A percentile compares a stretch with the other conserved stretches of the same genome.
phyloP scores from a whole-genome alignment of 768 basidiomycete genomes.

The Tricholoma hemisulphureum region DNA sequence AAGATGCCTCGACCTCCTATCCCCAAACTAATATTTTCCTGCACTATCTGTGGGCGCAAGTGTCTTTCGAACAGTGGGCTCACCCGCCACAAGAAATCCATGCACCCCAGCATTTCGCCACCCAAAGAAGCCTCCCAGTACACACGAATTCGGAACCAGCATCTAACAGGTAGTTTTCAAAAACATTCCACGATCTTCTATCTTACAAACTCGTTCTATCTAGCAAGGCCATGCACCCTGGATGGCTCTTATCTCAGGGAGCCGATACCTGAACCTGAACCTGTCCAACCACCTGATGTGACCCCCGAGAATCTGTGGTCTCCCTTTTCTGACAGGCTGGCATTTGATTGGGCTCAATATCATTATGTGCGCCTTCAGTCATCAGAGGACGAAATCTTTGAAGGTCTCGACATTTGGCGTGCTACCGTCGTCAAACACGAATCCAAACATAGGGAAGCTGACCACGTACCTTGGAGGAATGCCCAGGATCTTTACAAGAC shows the following conservation, averaged over 20 bases:
- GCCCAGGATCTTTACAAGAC: conserved; percentile 22
- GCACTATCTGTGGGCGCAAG: not conserved
- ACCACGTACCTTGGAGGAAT: not conserved
- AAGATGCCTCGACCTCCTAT: too few species aligned
- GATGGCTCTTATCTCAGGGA: conserved; percentile 1
- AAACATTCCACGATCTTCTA: not conserved
- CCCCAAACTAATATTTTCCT: not conserved
- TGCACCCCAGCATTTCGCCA: too few species aligned
- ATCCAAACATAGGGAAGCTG: not conserved
- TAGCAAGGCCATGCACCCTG: conserved; percentile 12
- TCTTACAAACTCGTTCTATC: too few species aligned
- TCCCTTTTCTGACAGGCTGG: too few species aligned
- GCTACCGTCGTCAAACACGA: conserved; percentile 1
- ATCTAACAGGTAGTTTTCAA: conserved; percentile 14
- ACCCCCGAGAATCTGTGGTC: conserved; percentile 1
- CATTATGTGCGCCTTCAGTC: too few species aligned
- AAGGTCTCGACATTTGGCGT: conserved; percentile 7
- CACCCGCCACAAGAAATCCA: conserved; percentile 4
- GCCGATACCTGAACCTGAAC: not conserved
- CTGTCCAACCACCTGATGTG: not conserved
- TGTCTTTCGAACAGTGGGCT: conserved; percentile 7
- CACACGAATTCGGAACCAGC: conserved; percentile 4
- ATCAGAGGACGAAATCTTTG: not conserved
- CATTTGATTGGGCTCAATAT: too few species aligned
- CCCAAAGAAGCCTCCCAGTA: conserved; percentile 4